Evolutionary conservation across 2,329 filamentous ascomycete genomes (phyloP).

Genomic region (Fusarium sp.): DNA sequence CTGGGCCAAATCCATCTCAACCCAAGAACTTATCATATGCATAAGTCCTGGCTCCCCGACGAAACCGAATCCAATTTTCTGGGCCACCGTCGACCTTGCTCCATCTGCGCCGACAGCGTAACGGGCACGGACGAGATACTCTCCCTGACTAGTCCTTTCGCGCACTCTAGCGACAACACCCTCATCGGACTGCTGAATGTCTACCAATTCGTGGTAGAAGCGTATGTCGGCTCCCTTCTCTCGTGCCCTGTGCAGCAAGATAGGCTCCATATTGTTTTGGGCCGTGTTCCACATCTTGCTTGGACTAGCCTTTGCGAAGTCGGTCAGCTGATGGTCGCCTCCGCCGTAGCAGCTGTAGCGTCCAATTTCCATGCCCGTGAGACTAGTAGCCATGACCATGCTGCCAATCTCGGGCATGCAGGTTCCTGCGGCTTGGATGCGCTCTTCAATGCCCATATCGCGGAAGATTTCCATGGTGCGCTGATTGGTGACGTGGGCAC

Average conservation of each 20-base stretch:
- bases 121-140: conserved; percentile 16
- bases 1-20: conserved; percentile 19
- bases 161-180: conserved; percentile 14
- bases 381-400: conserved; percentile 26
- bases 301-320: conserved; percentile 26
- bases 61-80: conserved; percentile 19
- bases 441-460: conserved; percentile 16
- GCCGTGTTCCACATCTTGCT: conserved; percentile 17
- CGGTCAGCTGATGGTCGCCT: conserved; percentile 16
- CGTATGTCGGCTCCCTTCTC: conserved; percentile 21
- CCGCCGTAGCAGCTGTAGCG: conserved; percentile 25
- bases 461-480: conserved; percentile 27
- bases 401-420: conserved; percentile 1
- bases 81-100: conserved; percentile 16
- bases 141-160: conserved; percentile 8
- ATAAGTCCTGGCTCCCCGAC: conserved; percentile 25
- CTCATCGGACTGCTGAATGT: conserved; percentile 18
- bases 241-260: conserved; percentile 1
- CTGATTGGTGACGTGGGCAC: conserved; percentile 26
- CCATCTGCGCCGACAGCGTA: conserved; percentile 27
- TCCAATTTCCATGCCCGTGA: conserved; percentile 17
- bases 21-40: conserved; percentile 22
- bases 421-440: conserved; percentile 10
- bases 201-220: conserved; percentile 24
- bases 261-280: conserved; percentile 13